Evolutionary conservation across 1,139 yeast species (phyloP), one percentile per base, ranked within the genome.

Genomic region (Kodamaea ohmeri): DNA sequence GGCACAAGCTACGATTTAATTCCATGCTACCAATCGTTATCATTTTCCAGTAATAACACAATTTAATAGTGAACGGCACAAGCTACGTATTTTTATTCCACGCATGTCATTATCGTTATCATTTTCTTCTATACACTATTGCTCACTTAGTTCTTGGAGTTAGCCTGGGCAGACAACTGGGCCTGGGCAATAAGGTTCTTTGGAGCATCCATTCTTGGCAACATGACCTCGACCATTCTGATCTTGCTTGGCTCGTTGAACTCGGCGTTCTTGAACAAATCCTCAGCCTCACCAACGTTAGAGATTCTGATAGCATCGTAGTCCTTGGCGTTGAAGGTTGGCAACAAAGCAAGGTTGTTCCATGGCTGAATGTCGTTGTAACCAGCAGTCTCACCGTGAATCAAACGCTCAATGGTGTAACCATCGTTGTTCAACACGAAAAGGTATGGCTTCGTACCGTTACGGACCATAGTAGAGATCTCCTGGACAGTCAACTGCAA

Each of bases 141-240:
- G 13, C 22, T 6, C 29, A 28, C 25, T 16, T 35, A 49, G 40
- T 44, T 52, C 45, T 58, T 58, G 34, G 73, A 61, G 60, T 86
- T 86, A 48, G 78, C 73, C 55, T 74, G 65, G 49, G 87, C 92
- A 33, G 94, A 79, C 58, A 84, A 70, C 64, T 83, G 77, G 37
- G 92, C 95, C 69, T 84, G 94, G 59, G 72, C 73, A 49, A 76
- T 72, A 36, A 45, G 42, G 34, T 61, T 65, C 34, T 45, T 47
- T 6, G 71, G 70, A 9, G 70, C 68, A 49, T 65, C 71, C 63
- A 65, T 54, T 37, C 51, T 53, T 17, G 58, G 63, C 31, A 65
- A 54, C 59, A 64, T 60, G 17, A 65, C 52, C 46, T 65, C 71
- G 14, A 65, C 48, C 48, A 65, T 53, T 40, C 70, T 53, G 31